These are phyloP conservation scores for Vitis amurensis DNA, from an alignment of 164 flowering plant species.

Conservation along the genomic window DNA sequence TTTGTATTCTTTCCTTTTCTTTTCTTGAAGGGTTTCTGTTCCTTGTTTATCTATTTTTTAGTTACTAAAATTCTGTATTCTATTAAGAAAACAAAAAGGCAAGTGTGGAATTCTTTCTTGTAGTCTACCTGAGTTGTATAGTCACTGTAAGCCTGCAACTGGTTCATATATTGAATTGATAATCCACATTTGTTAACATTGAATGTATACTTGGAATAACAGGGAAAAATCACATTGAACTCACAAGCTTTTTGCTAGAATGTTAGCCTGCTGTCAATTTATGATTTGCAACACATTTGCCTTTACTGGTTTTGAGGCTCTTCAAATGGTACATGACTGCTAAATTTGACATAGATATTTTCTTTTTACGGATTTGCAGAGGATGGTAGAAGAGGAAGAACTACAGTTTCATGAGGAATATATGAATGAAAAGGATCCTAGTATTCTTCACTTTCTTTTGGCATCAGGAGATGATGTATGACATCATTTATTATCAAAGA, in stretches of 20 bases:
- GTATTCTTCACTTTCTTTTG: slow-evolving; percentile 94
- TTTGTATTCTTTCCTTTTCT: too few relatives aligned
- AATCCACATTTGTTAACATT: background rate
- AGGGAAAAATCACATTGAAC: background rate
- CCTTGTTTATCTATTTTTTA: too few relatives aligned
- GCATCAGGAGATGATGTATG: slow-evolving; percentile 98
- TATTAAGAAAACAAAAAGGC: background rate
- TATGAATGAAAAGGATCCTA: slow-evolving; percentile 95
- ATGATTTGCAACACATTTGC: background rate
- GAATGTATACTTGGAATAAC: background rate
- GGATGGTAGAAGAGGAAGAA: slow-evolving; percentile 94
- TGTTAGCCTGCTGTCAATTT: background rate
- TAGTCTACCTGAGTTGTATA: background rate
- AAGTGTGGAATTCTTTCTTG: background rate
- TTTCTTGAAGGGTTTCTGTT: too few relatives aligned
- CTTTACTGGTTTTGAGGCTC: background rate
- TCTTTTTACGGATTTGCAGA: slow-evolving; percentile 43
- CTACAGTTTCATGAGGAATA: slow-evolving; percentile 89
- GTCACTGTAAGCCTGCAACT: background rate
- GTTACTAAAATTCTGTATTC: too few relatives aligned
- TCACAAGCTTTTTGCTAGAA: background rate
- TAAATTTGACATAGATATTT: background rate
- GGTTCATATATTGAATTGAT: background rate
- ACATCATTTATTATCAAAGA: background rate
- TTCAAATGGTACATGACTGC: background rate